Evolutionary conservation across 2,329 filamentous ascomycete genomes (phyloP).

Genomic region (Sporothrix protearum): DNA sequence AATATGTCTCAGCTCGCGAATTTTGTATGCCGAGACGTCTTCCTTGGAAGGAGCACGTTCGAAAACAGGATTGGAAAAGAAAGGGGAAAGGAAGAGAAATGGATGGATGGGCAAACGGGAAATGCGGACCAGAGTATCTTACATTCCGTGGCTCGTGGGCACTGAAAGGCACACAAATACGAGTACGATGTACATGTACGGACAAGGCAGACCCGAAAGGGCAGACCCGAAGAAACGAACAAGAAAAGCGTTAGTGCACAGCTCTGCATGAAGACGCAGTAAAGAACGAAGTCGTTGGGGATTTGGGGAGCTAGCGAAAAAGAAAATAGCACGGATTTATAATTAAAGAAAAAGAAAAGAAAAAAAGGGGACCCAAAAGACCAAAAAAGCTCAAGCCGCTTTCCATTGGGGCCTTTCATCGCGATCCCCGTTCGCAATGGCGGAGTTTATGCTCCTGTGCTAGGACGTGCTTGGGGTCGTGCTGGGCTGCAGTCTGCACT

Average conservation of each 20-base stretch:
- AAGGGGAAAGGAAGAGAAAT: not conserved
- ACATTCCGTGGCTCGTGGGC: not conserved
- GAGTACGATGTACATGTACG: too few relatives aligned
- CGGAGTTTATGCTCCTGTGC: constrained; percentile 6
- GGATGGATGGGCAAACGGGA: not conserved
- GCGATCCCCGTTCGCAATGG: not conserved
- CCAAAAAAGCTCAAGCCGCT: not conserved
- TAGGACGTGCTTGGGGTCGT: not conserved
- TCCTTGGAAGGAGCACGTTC: not conserved
- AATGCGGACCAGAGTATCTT: not conserved
- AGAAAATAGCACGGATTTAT: too few relatives aligned
- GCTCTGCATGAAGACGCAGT: not conserved
- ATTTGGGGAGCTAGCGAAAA: not conserved
- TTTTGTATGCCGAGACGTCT: not conserved
- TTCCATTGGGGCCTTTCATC: not conserved
- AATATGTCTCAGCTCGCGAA: not conserved
- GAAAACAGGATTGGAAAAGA: not conserved
- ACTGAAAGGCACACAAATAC: not conserved
- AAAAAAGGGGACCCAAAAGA: not conserved
- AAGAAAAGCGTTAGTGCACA: not conserved
- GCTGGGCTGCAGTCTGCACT: not conserved
- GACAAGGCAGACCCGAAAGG: not conserved
- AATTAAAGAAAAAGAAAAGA: not conserved
- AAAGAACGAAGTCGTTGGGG: not conserved
- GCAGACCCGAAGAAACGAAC: not conserved